Percentiles rank a stretch among this genome's conserved stretches.
Evolutionary conservation across 2,329 filamentous ascomycete species (phyloP).

Genomic region (Fusarium sp.): DNA sequence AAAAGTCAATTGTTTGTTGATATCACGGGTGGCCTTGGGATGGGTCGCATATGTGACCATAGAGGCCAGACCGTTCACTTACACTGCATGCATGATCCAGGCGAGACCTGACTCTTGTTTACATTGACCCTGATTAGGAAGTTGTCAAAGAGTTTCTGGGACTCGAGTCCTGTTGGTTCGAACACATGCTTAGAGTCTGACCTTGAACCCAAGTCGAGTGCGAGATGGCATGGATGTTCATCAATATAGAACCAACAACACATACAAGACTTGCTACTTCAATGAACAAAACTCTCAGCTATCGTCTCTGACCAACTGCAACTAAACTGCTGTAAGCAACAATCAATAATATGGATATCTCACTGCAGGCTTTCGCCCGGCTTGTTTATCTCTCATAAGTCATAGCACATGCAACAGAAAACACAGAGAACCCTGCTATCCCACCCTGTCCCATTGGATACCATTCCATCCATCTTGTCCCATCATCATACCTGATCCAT

Average conservation of each 20-base stretch:
- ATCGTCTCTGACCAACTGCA: background rate
- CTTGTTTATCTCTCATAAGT: constrained; percentile 47
- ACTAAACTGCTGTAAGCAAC: constrained; percentile 13
- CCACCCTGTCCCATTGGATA: constrained; percentile 19
- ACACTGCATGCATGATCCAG: background rate
- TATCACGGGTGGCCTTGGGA: constrained; percentile 25
- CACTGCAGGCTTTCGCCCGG: constrained; percentile 34
- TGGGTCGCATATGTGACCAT: constrained; percentile 21
- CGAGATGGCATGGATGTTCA: background rate
- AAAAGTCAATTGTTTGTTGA: constrained; percentile 12
- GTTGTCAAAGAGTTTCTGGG: background rate
- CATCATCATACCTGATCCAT: background rate
- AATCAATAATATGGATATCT: constrained; percentile 42
- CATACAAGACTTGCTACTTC: background rate
- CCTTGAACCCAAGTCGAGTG: background rate
- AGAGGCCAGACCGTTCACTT: background rate
- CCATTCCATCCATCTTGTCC: background rate
- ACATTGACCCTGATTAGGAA: background rate
- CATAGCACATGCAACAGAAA: constrained; percentile 42
- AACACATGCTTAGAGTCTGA: background rate
- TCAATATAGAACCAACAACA: background rate
- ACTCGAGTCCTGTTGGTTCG: background rate
- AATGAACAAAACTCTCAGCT: background rate
- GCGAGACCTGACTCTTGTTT: background rate
- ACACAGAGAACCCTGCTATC: constrained; percentile 33